Evolutionary conservation across 495 filamentous ascomycete genomes (phyloP), one percentile per base, ranked within the genome.

Genomic region (Tuber aestivum): DNA sequence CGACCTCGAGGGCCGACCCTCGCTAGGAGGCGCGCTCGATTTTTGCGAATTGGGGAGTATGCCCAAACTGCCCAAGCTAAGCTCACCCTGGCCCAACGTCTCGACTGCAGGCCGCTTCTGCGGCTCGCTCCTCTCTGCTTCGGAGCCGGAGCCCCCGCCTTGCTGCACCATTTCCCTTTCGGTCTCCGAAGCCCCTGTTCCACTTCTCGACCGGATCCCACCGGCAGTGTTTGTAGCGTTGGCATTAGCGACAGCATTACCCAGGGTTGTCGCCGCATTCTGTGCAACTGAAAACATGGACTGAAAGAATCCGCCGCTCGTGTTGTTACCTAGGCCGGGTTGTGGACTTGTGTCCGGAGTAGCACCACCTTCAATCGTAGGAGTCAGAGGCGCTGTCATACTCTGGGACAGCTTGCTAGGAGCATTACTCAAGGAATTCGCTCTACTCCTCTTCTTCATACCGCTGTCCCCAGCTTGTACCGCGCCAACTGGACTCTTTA

Each of bases 261-360:
- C 94, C 7, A 99, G 81, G 3, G 90, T 90, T 78, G 89, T 94
- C n/a, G 95, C 95, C 56, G 96, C 95, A 85, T 92, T 98, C 82
- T 98, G 95, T 23, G 95, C 94, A 41, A 91, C 95, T 42, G 93
- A 94, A 80, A 99, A 93, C 82, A 98, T 91, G 23, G 91, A 92
- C 10, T 93, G 95, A 84, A 99, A 99, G 84, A 99, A 99, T 0
- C 94, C 93, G 69, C 86, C 79, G 23, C 82, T 80, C 21, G 80
- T 77, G 6, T 82, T 75, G 35, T 82, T 82, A 18, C 74, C 56
- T 72, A 80, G 85, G 14, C 86, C 87, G 68, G 80, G 78, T 18
- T 83, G 83, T 12, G 83, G 79, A 0, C 81, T 80, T 72, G 84
- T 86, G 75, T 89, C 87, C 18, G 87, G 87, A 74, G 72, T 83